Conservation (phyloP, 2,329 filamentous ascomycete genomes). For the Xylaria sp. region DNA sequence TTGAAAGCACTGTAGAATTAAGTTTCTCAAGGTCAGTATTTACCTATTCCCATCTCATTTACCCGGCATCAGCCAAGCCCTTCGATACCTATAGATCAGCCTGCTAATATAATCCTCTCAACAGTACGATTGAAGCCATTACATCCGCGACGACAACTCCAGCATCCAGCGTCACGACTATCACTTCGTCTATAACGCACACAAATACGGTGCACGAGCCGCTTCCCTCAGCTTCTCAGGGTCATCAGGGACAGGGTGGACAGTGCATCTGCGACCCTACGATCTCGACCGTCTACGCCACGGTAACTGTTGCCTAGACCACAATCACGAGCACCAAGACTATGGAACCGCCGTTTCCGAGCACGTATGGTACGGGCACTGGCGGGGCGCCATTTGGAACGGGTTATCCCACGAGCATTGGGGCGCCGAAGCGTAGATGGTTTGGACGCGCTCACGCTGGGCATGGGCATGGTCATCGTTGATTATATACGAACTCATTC, state of each 20-base stretch:
- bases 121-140: neutral
- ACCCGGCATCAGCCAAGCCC: too few relatives aligned
- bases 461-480: slow-evolving; percentile 35
- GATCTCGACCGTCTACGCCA: slow-evolving; percentile 45
- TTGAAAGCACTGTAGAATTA: slow-evolving; percentile 40
- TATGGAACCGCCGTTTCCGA: slow-evolving; percentile 46
- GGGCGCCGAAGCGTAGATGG: slow-evolving; percentile 41
- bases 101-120: slow-evolving; percentile 36
- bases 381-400: slow-evolving; percentile 29
- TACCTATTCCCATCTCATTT: slow-evolving; percentile 14
- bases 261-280: slow-evolving; percentile 42
- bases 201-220: slow-evolving; percentile 31
- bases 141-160: slow-evolving; percentile 11
- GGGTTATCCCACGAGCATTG: slow-evolving; percentile 33
- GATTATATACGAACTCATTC: neutral
- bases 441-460: slow-evolving; percentile 39
- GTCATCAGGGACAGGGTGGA: slow-evolving; percentile 2
- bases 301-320: slow-evolving; percentile 36
- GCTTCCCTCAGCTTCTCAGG: slow-evolving; percentile 16
- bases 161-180: slow-evolving; percentile 29
- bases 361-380: slow-evolving; percentile 38
- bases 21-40: slow-evolving; percentile 42
- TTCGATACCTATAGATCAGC: neutral
- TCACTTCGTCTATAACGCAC: slow-evolving; percentile 32
- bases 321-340: slow-evolving; percentile 43